Percentiles rank a stretch among this genome's conserved stretches.
These are phyloP conservation scores for Cryphonectria japonica DNA, from an alignment of 2,329 filamentous ascomycete genomes.

Conservation along the genomic window DNA sequence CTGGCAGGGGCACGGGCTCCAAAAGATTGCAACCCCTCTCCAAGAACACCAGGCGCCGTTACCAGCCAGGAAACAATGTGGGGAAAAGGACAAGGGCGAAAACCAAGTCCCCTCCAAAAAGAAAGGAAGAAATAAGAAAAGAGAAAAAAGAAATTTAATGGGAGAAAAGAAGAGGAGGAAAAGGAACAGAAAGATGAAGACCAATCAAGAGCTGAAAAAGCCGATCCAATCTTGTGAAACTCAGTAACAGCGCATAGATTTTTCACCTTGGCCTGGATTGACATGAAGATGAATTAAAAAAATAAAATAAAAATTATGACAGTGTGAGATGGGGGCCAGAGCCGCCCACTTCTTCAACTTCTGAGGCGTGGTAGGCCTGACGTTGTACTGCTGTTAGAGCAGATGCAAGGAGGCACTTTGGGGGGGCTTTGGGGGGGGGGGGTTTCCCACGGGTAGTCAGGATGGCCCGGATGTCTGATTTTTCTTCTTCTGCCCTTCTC, in stretches of 20 bases:
- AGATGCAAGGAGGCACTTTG: not conserved
- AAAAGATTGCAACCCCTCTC: constrained; percentile 19
- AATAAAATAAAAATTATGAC: not conserved
- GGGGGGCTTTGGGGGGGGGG: not conserved
- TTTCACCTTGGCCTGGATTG: not conserved
- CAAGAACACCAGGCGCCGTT: not conserved
- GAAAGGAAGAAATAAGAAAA: not conserved
- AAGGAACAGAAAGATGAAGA: not conserved
- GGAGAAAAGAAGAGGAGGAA: not conserved
- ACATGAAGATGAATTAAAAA: not conserved
- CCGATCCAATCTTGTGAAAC: not conserved
- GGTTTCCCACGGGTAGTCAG: not conserved
- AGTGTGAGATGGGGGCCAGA: constrained; percentile 4
- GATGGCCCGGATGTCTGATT: constrained; percentile 9
- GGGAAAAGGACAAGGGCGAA: not conserved
- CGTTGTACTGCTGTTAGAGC: not conserved
- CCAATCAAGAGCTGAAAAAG: not conserved
- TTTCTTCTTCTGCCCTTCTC: not conserved
- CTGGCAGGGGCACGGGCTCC: constrained; percentile 8
- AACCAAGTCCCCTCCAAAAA: not conserved
- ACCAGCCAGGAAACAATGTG: constrained; percentile 2
- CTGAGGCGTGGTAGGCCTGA: not conserved
- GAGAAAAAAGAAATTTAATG: not conserved
- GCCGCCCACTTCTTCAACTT: not conserved
- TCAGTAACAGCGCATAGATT: not conserved